Base-by-base conservation (phyloP, 2,329 filamentous ascomycete genomes). In the Ilyonectria robusta region DNA sequence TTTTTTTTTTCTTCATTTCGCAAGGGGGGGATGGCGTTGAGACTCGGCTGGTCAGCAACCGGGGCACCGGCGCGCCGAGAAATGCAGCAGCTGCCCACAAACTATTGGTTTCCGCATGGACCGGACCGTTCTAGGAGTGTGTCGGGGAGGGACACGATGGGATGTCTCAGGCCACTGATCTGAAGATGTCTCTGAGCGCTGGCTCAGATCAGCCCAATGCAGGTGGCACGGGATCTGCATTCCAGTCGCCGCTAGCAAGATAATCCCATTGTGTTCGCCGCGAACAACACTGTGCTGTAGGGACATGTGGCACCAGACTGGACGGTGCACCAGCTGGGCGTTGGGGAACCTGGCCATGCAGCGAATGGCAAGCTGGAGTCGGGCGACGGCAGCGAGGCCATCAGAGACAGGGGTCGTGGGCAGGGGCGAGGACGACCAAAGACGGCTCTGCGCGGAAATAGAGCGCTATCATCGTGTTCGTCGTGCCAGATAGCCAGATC, bases 341-440 rank as follows among this genome's bases (percentile, higher is more conserved):
- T 31, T 57, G 46, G 42, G 59, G 40, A 64, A 46, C 33, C 35
- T 60, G 40, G 44, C 40, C 57, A 31, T 54, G 19, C 37, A 59
- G 65, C 57, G 60, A 73, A 57, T 69, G 63, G 57, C 58, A 66
- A 60, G 62, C 33, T 19, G 56, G 53, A 59, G 59, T 37, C 26
- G 37, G 64, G 54, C 50, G 51, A 64, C 50, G 62, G 64, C 59
- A 59, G 54, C 61, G 60, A 66, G 26, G 59, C 59, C 69, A 70
- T 73, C 57, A 68, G 54, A 70, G 67, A 66, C 72, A 73, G 63
- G 72, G 56, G 56, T 17, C 21, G 26, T 15, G n/a, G 42, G 62
- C 69, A 73, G 59, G 71, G 69, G 66, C 67, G 2, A 26, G 21
- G 44, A 29, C 17, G 46, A 51, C 40, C 35, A 53, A 46, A 15